Conservation (phyloP, 257 asterid genomes). For the Lycium ferocissimum region DNA sequence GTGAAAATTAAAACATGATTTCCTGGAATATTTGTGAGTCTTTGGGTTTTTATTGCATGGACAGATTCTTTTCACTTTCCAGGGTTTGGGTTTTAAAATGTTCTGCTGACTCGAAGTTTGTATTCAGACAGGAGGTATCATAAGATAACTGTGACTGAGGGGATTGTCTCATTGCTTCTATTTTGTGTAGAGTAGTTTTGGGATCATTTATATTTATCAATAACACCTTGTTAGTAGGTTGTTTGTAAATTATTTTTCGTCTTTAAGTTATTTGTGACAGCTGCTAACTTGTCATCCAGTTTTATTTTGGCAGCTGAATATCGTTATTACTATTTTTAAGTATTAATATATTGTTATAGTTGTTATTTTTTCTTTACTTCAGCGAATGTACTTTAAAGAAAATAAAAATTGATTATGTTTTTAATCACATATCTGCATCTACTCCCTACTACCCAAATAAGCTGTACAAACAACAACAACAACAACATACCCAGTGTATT, state of each 20-base stretch:
- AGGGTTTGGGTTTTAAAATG: neutral
- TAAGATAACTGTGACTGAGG: neutral
- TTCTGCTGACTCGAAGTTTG: neutral
- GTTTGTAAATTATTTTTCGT: neutral
- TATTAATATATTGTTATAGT: neutral
- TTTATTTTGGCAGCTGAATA: neutral
- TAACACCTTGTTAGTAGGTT: neutral
- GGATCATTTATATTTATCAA: neutral
- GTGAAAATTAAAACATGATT: neutral
- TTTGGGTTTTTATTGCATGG: constrained; percentile 12
- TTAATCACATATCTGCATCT: neutral
- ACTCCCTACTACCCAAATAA: neutral
- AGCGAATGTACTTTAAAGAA: neutral
- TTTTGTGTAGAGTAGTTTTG: neutral
- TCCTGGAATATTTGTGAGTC: constrained; percentile 21
- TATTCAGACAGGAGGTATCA: neutral
- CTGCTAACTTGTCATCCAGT: neutral
- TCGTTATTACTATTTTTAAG: too few relatives aligned
- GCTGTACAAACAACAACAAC: neutral
- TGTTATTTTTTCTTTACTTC: neutral
- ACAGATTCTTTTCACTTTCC: neutral
- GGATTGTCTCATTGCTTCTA: constrained; percentile 6
- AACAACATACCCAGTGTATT: too few relatives aligned
- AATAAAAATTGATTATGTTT: neutral
- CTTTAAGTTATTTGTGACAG: neutral